Conservation (phyloP, 2,329 filamentous ascomycete genomes). For the Penicillium sp. region DNA sequence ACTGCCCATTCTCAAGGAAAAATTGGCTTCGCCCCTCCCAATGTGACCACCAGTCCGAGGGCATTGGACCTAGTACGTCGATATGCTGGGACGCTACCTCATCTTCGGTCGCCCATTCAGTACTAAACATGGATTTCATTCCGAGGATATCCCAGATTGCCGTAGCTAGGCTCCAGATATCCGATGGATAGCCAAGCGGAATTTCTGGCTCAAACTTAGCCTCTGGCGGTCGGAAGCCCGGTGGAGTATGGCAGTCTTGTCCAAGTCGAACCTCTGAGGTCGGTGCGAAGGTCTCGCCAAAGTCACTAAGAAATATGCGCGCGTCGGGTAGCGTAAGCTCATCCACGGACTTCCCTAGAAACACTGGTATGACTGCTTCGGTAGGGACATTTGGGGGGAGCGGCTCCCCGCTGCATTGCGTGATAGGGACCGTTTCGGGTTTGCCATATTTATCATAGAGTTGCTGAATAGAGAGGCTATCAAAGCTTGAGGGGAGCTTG, state of each 20-base stretch:
- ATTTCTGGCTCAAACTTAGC: constrained; percentile 20
- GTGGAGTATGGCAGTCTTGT: constrained; percentile 20
- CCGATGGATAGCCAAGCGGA: constrained; percentile 18
- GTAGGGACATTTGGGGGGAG: constrained; percentile 25
- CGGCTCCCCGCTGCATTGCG: constrained; percentile 18
- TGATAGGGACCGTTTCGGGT: constrained; percentile 28
- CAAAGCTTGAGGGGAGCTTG: constrained; percentile 23
- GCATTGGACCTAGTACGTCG: constrained; percentile 21
- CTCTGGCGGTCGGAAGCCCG: constrained; percentile 20
- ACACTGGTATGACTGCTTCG: constrained; percentile 25
- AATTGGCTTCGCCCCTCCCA: constrained; percentile 14
- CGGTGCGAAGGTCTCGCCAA: constrained; percentile 30
- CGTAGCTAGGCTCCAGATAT: constrained; percentile 26
- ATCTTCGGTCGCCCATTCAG: constrained; percentile 12
- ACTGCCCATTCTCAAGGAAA: constrained; percentile 16
- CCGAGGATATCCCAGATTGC: constrained; percentile 27
- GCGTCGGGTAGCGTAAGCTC: constrained; percentile 28
- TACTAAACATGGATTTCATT: constrained; percentile 23
- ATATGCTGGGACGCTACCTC: constrained; percentile 19
- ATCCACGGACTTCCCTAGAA: constrained; percentile 27
- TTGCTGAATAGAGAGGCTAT: constrained; percentile 29
- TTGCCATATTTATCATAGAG: constrained; percentile 30
- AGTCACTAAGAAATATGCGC: constrained; percentile 31
- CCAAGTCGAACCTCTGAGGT: background rate
- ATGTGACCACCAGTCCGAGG: constrained; percentile 14